Evolutionary conservation across 202 grass and related monocot species (phyloP), one percentile per base, ranked within the genome.

Genomic region (Miscanthus sacchariflorus): DNA sequence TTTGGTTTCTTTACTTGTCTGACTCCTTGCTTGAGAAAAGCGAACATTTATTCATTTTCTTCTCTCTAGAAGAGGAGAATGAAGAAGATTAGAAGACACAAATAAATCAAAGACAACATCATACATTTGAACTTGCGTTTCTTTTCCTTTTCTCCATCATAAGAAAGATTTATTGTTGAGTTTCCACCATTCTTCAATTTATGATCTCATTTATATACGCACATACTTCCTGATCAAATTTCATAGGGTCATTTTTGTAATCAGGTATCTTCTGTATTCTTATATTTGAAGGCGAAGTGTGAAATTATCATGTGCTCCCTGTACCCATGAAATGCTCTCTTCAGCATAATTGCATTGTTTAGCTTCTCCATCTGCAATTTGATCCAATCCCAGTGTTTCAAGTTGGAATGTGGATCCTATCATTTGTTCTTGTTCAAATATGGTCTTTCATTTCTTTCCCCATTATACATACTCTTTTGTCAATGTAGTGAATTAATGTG

Each of bases 401-500:
- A 72, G 52, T 50, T 84, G 76, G 48, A 54, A 54, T 1, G 1
- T 68, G 25, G 46, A 77, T 64, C 15, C 2, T 42, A 56, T 86
- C n/a, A 64, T 83, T 85, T 79, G 72, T 81, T 84, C 52, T 88
- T 79, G 72, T 85, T 84, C 70, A 80, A 75, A 56, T 48, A 18
- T 58, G 10, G 25, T 83, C 27, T 66, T 74, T 72, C 27, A 83
- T 67, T 85, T 68, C 5, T 33, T 71, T 81, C 24, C 19, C 40
- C 35, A 68, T 38, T 69, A 18, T 54, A 61, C 27, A 2, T 59
- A 61, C 23, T 70, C 24, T 90, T 68, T 68, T 85, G n/a, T 83
- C 65, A 63, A 84, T 78, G 76, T 84, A 99, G 96, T 74, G 80
- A 84, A 83, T 80, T 91, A 73, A 99, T 99, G 96, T 72, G 77